A percentile compares a stretch with the other conserved stretches of the same genome.
Evolutionary conservation across 2,329 filamentous ascomycete genomes (phyloP).

Genomic region (Alternaria brassicae): DNA sequence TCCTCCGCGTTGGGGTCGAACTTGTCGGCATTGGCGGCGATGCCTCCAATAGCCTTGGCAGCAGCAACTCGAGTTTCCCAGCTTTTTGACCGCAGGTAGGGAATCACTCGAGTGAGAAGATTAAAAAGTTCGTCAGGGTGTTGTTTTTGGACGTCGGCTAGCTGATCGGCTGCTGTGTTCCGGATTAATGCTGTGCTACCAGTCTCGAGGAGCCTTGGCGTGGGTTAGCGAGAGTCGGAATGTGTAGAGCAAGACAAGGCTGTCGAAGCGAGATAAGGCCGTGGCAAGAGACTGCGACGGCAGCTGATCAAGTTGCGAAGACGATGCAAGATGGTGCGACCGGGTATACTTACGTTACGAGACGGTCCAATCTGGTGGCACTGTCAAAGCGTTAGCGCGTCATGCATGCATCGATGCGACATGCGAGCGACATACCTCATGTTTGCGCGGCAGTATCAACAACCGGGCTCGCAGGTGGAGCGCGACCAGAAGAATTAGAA

Average conservation of each 20-base stretch:
- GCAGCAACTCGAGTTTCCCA: conserved; percentile 97
- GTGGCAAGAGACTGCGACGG: background rate
- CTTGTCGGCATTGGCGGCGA: conserved; percentile 83
- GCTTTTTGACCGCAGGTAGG: conserved; percentile 91
- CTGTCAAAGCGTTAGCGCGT: conserved; percentile 46
- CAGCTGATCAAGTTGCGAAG: background rate
- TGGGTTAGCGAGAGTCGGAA: conserved; percentile 30
- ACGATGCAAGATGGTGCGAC: conserved; percentile 3
- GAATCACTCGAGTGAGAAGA: conserved; percentile 89
- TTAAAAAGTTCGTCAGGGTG: conserved; percentile 98
- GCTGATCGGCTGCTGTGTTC: conserved; percentile 94
- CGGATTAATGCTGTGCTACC: conserved; percentile 95
- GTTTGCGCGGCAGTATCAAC: conserved; percentile 17
- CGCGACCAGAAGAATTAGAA: conserved; percentile 29
- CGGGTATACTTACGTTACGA: conserved; percentile 47
- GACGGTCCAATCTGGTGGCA: conserved; percentile 50
- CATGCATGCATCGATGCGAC: conserved; percentile 30
- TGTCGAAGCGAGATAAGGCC: background rate
- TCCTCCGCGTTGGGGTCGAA: conserved; percentile 82
- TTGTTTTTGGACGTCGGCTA: conserved; percentile 97
- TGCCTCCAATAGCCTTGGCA: conserved; percentile 92
- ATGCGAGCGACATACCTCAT: conserved; percentile 41
- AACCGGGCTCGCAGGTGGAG: conserved; percentile 16
- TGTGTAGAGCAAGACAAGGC: background rate
- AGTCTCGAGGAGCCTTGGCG: conserved; percentile 85